Evolutionary conservation across 768 basidiomycete genomes (phyloP).

Genomic region (Trametes cingulata): DNA sequence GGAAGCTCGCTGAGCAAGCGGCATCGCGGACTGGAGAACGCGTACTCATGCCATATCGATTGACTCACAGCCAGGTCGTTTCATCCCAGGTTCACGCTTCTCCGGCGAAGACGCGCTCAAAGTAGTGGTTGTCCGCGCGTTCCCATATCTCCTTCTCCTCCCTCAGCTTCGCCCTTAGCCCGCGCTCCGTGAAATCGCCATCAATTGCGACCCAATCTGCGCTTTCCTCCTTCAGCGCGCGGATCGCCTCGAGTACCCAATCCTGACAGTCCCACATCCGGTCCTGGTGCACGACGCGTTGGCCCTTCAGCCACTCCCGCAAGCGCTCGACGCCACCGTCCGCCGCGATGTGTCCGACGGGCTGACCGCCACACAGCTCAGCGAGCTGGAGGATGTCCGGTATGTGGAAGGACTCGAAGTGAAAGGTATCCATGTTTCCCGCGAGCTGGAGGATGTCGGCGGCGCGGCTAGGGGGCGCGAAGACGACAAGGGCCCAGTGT

Average conservation of each 20-base stretch:
- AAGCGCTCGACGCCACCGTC: neutral
- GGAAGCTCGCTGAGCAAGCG: no score
- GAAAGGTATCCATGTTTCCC: constrained; percentile 9
- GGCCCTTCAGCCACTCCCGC: neutral
- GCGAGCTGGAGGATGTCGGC: constrained; percentile 4
- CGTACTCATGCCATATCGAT: no score
- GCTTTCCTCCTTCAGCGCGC: neutral
- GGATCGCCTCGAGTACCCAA: constrained; percentile 1
- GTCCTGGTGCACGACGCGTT: constrained; percentile 2
- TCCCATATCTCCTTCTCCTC: constrained; percentile 10
- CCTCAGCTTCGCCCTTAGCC: constrained; percentile 1
- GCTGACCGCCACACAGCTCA: neutral
- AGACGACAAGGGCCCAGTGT: neutral
- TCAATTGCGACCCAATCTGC: neutral
- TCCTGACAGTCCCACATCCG: constrained; percentile 11
- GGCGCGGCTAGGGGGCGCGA: neutral
- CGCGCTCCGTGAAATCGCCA: neutral
- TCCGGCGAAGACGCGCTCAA: neutral
- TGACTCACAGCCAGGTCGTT: no score
- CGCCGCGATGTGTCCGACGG: neutral
- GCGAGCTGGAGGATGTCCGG: neutral
- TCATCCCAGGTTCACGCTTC: no score
- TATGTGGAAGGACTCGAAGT: neutral
- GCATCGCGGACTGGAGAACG: no score
- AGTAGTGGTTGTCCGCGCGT: neutral